Evolutionary conservation across 2,329 filamentous ascomycete species (phyloP).

Genomic region (Neonectria punicea): DNA sequence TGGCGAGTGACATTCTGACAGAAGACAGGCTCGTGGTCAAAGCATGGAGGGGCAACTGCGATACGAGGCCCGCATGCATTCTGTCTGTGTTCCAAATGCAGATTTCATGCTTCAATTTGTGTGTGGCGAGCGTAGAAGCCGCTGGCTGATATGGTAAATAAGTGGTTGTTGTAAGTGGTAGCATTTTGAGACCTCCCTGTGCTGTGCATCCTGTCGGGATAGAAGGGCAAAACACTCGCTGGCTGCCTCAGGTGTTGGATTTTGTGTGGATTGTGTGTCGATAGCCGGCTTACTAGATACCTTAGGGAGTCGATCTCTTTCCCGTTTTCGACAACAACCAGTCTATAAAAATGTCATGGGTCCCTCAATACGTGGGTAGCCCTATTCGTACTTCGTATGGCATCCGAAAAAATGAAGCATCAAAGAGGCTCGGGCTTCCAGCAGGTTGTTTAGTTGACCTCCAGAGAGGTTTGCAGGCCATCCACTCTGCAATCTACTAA

Average conservation of each 20-base stretch:
- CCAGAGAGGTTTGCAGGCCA: background rate
- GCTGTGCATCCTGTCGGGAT: background rate
- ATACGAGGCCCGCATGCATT: conserved; percentile 18
- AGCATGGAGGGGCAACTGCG: conserved; percentile 16
- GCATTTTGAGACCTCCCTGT: background rate
- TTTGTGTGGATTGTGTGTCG: background rate
- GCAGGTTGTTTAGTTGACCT: background rate
- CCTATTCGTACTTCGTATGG: background rate
- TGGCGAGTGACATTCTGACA: conserved; percentile 3
- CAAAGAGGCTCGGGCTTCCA: background rate
- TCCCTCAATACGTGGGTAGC: background rate
- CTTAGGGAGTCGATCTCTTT: background rate
- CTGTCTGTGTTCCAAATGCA: conserved; percentile 2
- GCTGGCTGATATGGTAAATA: background rate
- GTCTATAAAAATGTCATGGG: background rate
- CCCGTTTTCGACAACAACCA: background rate
- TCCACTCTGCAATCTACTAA: conserved; percentile 4
- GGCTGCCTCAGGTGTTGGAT: background rate
- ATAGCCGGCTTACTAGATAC: background rate
- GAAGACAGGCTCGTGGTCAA: conserved; percentile 11
- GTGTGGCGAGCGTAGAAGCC: background rate
- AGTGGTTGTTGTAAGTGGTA: background rate
- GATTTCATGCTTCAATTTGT: conserved; percentile 5
- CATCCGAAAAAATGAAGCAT: background rate
- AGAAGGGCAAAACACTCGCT: background rate